phyloP scores from a whole-genome alignment of 257 asterid species.

The Jasminum sambac region DNA sequence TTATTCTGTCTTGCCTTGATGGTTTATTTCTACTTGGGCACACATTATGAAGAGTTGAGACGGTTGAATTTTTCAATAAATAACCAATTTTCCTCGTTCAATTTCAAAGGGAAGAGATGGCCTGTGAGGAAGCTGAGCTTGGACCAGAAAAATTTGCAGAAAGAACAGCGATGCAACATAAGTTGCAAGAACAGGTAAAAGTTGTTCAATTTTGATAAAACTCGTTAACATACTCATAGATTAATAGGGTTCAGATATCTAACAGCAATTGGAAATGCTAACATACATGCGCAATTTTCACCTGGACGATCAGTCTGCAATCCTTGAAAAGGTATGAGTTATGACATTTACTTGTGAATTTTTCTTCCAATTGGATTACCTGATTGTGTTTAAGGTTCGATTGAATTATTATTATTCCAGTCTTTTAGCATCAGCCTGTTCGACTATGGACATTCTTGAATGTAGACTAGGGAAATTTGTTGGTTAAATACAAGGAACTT shows the following conservation, averaged over 20 bases:
- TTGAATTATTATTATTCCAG: neutral
- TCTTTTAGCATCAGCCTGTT: too few relatives aligned
- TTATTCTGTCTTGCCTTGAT: constrained; percentile 4
- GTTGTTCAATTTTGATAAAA: constrained; percentile 3
- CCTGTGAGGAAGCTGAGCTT: constrained; percentile 93
- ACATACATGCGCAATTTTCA: constrained; percentile 68
- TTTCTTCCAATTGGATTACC: constrained; percentile 8
- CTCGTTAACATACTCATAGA: constrained; percentile 4
- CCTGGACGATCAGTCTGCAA: constrained; percentile 74
- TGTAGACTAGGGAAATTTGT: too few relatives aligned
- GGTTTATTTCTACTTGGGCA: neutral
- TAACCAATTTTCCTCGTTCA: constrained; percentile 9
- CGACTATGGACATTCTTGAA: too few relatives aligned
- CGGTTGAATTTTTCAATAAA: neutral
- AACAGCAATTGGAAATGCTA: constrained; percentile 90
- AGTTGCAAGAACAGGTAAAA: constrained; percentile 66
- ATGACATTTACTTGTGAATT: constrained; percentile 3
- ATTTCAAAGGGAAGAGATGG: constrained; percentile 77
- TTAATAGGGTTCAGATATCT: constrained; percentile 11
- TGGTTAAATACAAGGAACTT: too few relatives aligned
- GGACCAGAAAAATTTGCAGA: constrained; percentile 70
- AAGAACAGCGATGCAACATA: constrained; percentile 53
- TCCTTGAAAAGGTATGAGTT: constrained; percentile 86
- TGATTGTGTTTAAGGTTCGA: constrained; percentile 2
- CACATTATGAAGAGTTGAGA: neutral